A percentile compares a stretch with the other conserved stretches of the same genome.
These are phyloP conservation scores for Trichophyton schoenleinii DNA, from an alignment of 2,329 filamentous ascomycete species.

Conservation along the genomic window DNA sequence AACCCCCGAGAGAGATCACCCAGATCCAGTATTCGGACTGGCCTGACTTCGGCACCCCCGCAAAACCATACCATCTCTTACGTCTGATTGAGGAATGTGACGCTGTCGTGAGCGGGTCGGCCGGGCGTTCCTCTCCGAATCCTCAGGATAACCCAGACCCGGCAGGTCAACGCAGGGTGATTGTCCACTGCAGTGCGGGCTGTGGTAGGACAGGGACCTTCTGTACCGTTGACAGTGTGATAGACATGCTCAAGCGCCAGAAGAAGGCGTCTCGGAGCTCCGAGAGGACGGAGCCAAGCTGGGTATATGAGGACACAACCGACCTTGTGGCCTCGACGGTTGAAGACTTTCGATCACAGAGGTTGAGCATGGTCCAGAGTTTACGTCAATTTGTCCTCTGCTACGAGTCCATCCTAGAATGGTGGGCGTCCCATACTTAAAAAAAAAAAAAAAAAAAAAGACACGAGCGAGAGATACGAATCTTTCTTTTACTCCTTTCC, in stretches of 20 bases:
- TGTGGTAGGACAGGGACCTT: conserved; percentile 94
- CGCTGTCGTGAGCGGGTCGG: conserved; percentile 41
- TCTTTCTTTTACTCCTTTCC: background rate
- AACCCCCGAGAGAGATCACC: conserved; percentile 79
- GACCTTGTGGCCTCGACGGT: conserved; percentile 82
- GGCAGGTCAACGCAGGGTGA: conserved; percentile 50
- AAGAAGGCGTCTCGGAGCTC: conserved; percentile 12
- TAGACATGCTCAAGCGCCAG: conserved; percentile 94
- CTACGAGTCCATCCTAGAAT: conserved; percentile 89
- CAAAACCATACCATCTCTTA: conserved; percentile 74
- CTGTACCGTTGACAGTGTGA: conserved; percentile 88
- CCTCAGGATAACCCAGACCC: conserved; percentile 50
- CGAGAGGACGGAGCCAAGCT: conserved; percentile 32
- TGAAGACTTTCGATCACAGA: conserved; percentile 75
- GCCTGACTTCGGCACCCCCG: conserved; percentile 92
- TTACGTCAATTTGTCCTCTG: conserved; percentile 87
- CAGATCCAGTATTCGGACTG: conserved; percentile 92
- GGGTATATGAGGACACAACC: conserved; percentile 56
- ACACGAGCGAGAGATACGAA: background rate
- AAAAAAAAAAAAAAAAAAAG: too few species aligned
- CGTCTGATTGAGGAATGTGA: conserved; percentile 82
- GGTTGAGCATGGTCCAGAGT: conserved; percentile 94
- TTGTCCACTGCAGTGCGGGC: conserved; percentile 92
- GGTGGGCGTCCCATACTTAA: conserved; percentile 39
- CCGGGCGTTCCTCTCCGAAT: conserved; percentile 30